Conservation (phyloP, 345 rosid genomes). For the Dovyalis caffra region DNA sequence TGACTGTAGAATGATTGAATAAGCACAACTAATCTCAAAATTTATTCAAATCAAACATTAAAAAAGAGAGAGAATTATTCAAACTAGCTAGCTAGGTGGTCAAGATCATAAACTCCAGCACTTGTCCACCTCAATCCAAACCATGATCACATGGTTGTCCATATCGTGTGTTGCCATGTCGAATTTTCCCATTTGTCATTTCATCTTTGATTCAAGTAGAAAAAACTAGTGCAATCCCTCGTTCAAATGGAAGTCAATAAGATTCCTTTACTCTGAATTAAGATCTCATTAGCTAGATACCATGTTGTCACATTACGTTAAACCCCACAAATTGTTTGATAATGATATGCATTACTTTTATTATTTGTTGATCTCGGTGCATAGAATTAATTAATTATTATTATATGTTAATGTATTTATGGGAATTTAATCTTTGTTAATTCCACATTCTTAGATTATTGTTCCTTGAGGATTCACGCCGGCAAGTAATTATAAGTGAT, state of each 20-base stretch:
- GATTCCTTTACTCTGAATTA: slow-evolving; percentile 40
- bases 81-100: slow-evolving; percentile 11
- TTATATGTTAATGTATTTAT: not conserved
- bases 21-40: not conserved
- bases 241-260: slow-evolving; percentile 36
- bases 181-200: slow-evolving; percentile 12
- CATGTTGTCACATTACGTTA: slow-evolving; percentile 32
- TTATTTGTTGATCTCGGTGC: slow-evolving; percentile 17
- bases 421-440: not conserved
- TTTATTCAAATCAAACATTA: not conserved
- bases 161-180: slow-evolving; percentile 16
- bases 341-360: not conserved
- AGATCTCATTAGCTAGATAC: slow-evolving; percentile 20
- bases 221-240: slow-evolving; percentile 1
- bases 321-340: slow-evolving; percentile 20
- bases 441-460: slow-evolving; percentile 14
- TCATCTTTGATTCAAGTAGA: slow-evolving; percentile 5
- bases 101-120: slow-evolving; percentile 21
- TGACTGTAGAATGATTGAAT: not conserved
- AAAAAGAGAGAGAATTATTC: not conserved
- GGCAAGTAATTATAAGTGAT: slow-evolving; percentile 24
- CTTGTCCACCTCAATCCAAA: slow-evolving; percentile 22
- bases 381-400: not conserved
- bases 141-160: slow-evolving; percentile 32
- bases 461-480: slow-evolving; percentile 30